Base-by-base conservation (phyloP, 73 alveolate genomes). In the Stentor coeruleus region DNA sequence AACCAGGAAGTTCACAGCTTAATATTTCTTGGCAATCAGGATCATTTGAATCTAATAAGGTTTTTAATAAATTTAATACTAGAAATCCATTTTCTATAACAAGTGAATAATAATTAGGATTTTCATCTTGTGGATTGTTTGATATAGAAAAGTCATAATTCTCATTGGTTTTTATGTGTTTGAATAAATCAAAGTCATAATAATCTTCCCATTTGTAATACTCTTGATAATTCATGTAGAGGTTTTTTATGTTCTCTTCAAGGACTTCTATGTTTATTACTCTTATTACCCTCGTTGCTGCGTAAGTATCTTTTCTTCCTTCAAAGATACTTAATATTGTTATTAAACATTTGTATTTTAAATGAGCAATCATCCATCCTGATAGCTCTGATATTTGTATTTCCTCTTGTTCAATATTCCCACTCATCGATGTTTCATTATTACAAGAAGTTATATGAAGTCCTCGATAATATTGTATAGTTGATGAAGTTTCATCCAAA, bases 1-100 rank as follows among this genome's bases (percentile, higher is more conserved):
- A 36, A 3, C 76, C 77, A 57, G 84, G 40, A 37, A 55, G 39
- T 39, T 87, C 91, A 3, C 84, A 90, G 75, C 59, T 59, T 33
- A 85, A 60, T 58, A 85, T 49, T 77, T 75, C 87, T 85, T 85
- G 85, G 3, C 76, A 79, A 37, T 85, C 74, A 73, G 79, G 81
- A 30, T 85, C 88, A 2, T 3, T 38, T 6, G 33, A n/a, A 3
- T 81, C 87, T 2, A 75, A 39, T 55, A 87, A 87, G 38, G 28
- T 49, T 58, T 76, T 58, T 57, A 87, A 38, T 35, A 87, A 84
- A 38, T 82, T 38, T 20, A 35, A 87, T 14, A 82, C 59, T 42
- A 38, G 38, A 73, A 87, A 87, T 14, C 93, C 93, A 57, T 58
- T 77, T 85, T 87, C 93, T n/a, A 87, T 76, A n/a, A 87, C 76